Conservation (phyloP, 2,329 filamentous ascomycete genomes). For the Epichloe sp. region DNA sequence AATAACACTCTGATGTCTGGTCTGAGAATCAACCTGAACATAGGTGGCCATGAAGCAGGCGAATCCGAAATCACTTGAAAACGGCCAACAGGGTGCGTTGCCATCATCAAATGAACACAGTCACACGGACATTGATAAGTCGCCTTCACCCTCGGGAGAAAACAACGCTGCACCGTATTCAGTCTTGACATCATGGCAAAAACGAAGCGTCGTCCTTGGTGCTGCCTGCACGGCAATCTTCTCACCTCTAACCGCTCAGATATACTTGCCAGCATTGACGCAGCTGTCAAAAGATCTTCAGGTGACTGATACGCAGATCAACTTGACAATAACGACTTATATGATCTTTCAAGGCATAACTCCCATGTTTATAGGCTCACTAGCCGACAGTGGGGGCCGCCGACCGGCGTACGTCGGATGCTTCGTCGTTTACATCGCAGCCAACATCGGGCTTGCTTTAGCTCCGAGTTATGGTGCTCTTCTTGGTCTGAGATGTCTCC, state of each 20-base stretch:
- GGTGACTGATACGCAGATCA: constrained; percentile 29
- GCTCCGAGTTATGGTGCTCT: constrained; percentile 35
- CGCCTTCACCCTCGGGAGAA: background rate
- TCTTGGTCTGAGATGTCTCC: constrained; percentile 40
- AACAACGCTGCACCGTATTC: constrained; percentile 19
- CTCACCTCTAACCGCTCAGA: constrained; percentile 34
- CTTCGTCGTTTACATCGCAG: constrained; percentile 38
- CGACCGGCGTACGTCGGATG: constrained; percentile 40
- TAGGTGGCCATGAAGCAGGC: background rate
- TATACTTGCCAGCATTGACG: constrained; percentile 41
- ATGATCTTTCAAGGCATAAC: constrained; percentile 48
- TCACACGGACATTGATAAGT: constrained; percentile 8
- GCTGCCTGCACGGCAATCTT: constrained; percentile 28
- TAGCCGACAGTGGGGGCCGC: constrained; percentile 41
- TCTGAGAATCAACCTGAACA: too few species aligned
- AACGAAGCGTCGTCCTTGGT: constrained; percentile 26
- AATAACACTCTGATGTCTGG: too few species aligned
- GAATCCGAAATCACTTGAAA: background rate
- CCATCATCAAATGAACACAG: background rate
- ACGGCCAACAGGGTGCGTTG: background rate
- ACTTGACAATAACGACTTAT: constrained; percentile 40
- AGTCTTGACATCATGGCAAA: constrained; percentile 25
- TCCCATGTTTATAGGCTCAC: constrained; percentile 41
- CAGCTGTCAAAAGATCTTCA: constrained; percentile 33
- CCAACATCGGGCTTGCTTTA: constrained; percentile 40